Conservation (phyloP, 306 rosid species). For the Nissolia schottii region DNA sequence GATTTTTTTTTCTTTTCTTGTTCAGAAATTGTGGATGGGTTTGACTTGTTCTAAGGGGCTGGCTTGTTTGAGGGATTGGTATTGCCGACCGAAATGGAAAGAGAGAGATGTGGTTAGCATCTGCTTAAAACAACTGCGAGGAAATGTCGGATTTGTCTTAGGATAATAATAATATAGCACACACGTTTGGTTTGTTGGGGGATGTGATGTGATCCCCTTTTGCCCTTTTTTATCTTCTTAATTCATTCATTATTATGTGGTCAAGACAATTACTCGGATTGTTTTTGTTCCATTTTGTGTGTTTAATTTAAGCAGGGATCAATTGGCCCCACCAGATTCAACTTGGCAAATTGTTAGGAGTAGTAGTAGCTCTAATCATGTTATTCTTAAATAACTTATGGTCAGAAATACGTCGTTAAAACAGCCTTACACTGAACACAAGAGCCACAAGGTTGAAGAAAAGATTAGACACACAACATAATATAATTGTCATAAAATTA, state of each 20-base stretch:
- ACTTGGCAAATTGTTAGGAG: neutral
- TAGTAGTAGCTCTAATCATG: neutral
- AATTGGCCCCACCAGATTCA: neutral
- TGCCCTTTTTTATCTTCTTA: neutral
- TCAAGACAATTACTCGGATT: neutral
- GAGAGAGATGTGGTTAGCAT: slow-evolving; percentile 32
- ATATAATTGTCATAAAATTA: neutral
- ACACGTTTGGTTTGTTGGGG: slow-evolving; percentile 25
- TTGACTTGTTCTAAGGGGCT: slow-evolving; percentile 40
- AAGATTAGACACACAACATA: neutral
- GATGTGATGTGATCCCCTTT: neutral
- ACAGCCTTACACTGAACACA: neutral
- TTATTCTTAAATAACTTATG: neutral
- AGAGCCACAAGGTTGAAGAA: neutral
- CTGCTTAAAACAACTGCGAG: slow-evolving; percentile 20
- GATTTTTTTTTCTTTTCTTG: neutral
- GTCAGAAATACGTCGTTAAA: neutral
- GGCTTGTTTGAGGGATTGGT: neutral
- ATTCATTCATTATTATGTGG: neutral
- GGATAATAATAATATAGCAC: slow-evolving; percentile 8
- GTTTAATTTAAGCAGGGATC: neutral
- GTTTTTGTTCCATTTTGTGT: neutral
- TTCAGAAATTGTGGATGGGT: neutral
- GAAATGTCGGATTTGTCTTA: slow-evolving; percentile 25
- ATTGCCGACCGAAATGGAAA: slow-evolving; percentile 28